Conservation (phyloP, 2,329 filamentous ascomycete genomes). For the Decorospora gaudefroyi region DNA sequence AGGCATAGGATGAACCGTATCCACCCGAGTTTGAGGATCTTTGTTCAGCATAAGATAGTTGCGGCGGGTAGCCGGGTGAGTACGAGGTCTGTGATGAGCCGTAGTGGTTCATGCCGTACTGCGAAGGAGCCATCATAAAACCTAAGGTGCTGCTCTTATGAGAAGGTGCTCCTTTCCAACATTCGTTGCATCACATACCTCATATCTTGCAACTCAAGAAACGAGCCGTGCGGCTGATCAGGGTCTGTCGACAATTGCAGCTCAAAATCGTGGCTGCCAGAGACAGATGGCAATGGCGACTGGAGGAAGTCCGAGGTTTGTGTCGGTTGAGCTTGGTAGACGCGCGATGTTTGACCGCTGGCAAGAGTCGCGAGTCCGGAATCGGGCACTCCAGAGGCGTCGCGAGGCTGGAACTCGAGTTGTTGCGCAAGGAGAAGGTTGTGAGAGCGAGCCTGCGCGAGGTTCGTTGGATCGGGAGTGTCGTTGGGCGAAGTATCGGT, state of each 20-base stretch:
- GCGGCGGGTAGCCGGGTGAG: conserved; percentile 40
- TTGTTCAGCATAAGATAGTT: conserved; percentile 38
- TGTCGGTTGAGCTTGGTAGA: conserved; percentile 19
- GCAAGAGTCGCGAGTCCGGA: conserved; percentile 16
- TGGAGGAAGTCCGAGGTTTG: conserved; percentile 23
- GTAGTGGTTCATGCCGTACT: conserved; percentile 47
- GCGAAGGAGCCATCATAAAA: conserved; percentile 49
- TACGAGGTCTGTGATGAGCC: conserved; percentile 39
- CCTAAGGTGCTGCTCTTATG: conserved; percentile 43
- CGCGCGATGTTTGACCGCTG: conserved; percentile 16
- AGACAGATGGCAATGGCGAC: conserved; percentile 31
- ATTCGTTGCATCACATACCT: conserved; percentile 33
- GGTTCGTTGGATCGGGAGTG: conserved; percentile 24
- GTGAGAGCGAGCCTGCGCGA: conserved; percentile 18
- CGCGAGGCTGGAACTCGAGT: conserved; percentile 24
- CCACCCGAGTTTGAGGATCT: conserved; percentile 33
- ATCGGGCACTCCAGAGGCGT: conserved; percentile 24
- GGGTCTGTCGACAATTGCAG: conserved; percentile 25
- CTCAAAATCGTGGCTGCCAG: conserved; percentile 29
- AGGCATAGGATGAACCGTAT: conserved; percentile 38
- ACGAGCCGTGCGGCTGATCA: conserved; percentile 29
- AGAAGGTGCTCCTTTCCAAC: conserved; percentile 10
- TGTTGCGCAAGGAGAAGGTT: conserved; percentile 26
- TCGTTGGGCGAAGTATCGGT: conserved; percentile 25
- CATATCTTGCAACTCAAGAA: conserved; percentile 45